A percentile compares a stretch with the other conserved stretches of the same genome.
Evolutionary conservation across 495 filamentous ascomycete genomes (phyloP).

Genomic region (Penicillium canescens): DNA sequence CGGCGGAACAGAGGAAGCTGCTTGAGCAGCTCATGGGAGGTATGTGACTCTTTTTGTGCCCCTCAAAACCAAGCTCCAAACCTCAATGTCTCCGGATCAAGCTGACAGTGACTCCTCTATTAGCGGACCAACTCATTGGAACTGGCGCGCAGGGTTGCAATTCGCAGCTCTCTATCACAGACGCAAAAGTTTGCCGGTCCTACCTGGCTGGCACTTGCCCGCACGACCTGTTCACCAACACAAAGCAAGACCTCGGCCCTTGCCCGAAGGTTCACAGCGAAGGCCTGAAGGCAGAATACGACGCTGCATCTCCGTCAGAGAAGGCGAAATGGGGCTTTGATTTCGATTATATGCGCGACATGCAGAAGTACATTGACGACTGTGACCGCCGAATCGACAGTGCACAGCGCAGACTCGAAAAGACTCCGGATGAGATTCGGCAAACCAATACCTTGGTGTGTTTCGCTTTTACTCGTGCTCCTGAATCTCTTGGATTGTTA

Average conservation of each 20-base stretch:
- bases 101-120: constrained; percentile 34
- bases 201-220: constrained; percentile 94
- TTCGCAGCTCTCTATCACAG: constrained; percentile 81
- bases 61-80: constrained; percentile 6
- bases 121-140: constrained; percentile 80
- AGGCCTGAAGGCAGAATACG: constrained; percentile 84
- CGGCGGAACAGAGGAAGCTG: constrained; percentile 93
- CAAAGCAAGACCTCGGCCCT: constrained; percentile 92
- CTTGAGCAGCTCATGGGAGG: constrained; percentile 78
- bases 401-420: constrained; percentile 88
- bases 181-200: constrained; percentile 92
- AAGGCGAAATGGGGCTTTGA: constrained; percentile 85
- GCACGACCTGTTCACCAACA: constrained; percentile 99
- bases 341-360: constrained; percentile 93
- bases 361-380: constrained; percentile 93
- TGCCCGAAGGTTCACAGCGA: constrained; percentile 92
- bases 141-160: constrained; percentile 67
- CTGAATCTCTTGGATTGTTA: background rate
- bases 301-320: constrained; percentile 62
- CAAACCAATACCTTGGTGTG: constrained; percentile 85
- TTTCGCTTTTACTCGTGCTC: background rate
- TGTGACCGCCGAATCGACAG: constrained; percentile 92
- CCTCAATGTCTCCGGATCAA: constrained; percentile 8
- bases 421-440: constrained; percentile 95
- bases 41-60: constrained; percentile 19